Evolutionary conservation across 257 asterid species (phyloP).

Genomic region (Striga asiatica): DNA sequence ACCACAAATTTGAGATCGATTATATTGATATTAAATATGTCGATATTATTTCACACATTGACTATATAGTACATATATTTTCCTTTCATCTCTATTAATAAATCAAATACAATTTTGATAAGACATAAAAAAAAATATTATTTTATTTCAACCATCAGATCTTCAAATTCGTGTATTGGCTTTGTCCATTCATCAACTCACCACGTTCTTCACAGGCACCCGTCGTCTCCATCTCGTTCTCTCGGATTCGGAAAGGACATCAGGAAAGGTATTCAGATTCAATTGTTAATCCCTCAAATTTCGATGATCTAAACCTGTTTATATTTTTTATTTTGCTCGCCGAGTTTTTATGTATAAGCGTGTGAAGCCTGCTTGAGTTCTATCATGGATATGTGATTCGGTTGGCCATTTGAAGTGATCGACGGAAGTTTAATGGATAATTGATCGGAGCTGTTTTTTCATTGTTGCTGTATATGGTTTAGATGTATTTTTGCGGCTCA

Average conservation of each 20-base stretch:
- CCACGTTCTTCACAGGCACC: conserved; percentile 20
- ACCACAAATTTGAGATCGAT: too few species aligned
- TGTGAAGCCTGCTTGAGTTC: conserved; percentile 14
- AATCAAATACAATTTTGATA: too few species aligned
- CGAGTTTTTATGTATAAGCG: not conserved
- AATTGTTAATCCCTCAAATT: conserved; percentile 9
- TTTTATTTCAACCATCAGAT: too few species aligned
- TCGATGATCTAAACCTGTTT: not conserved
- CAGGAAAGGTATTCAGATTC: conserved; percentile 29
- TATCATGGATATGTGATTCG: too few species aligned
- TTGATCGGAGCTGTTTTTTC: not conserved
- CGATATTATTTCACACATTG: too few species aligned
- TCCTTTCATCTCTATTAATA: too few species aligned
- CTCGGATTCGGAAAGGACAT: conserved; percentile 12
- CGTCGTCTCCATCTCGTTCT: conserved; percentile 12
- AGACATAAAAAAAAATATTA: too few species aligned
- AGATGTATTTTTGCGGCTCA: too few species aligned
- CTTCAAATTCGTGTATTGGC: conserved; percentile 14
- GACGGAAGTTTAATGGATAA: not conserved
- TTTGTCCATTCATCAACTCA: conserved; percentile 21
- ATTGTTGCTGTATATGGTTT: too few species aligned
- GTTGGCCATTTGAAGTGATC: too few species aligned
- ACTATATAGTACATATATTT: too few species aligned
- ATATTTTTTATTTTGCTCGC: not conserved
- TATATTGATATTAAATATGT: too few species aligned